Evolutionary conservation across 371 early-diverging fungal genomes (phyloP), one percentile per base, ranked within the genome.

Genomic region (Phascolomyces articulosus): DNA sequence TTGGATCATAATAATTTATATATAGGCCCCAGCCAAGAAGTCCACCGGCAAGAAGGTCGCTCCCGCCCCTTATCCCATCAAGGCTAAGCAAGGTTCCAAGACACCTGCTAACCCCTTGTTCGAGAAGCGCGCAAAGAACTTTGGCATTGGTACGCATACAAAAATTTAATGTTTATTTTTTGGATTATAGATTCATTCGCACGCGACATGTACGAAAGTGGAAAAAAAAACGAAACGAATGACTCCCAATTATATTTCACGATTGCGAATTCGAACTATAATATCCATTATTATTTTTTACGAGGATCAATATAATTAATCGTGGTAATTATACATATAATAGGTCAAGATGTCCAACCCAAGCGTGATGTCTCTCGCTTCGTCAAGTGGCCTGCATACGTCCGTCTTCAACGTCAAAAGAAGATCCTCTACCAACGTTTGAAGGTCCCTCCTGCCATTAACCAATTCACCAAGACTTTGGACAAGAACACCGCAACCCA

Each of bases 401-500:
- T 97, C 70, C 94, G 93, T 67, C 94, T 97, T 66, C 97, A 97
- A 88, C 93, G 97, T 78, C 98, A 98, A 86, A 91, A 93, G 87
- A 91, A 91, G 84, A 95, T 98, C 85, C 87, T 99, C 68, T 91
- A 91, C 83, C 94, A 93, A 88, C 96, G 99, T 81, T 89, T 99
- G 71, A 98, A 98, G 93, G 98, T 99, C 49, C 99, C 99, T 66
- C 99, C 99, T 44, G 93, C 99, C 58, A 90, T 99, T 87, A 96
- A 99, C 93, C 99, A 99, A 89, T 99, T 99, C 93, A 92, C 93
- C 78, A 92, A 95, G 82, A 90, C 91, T 58, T 85, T 98, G 73
- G 97, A 98, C 90, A 92, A 94, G 87, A 96, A 97, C 91, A 96
- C 96, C 72, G 97, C 97, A 74, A 92, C 95, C 68, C 92, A 96